Percentiles rank a stretch among this genome's conserved stretches.
Conservation (phyloP, 2,329 filamentous ascomycete species). For the Clonostachys rosea region DNA sequence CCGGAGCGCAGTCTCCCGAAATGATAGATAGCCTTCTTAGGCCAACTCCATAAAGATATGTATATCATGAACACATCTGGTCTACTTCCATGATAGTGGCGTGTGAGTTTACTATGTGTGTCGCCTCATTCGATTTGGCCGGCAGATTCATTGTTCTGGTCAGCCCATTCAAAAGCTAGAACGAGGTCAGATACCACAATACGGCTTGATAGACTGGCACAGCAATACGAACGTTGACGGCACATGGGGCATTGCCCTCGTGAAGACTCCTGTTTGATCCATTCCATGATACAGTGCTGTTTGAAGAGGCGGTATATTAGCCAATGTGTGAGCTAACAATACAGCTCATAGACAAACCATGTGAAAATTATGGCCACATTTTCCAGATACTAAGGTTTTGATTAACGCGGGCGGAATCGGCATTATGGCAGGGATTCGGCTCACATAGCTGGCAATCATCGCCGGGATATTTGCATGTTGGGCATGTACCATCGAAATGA, state of each 20-base stretch:
- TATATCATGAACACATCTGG: too few species aligned
- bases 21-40: background rate
- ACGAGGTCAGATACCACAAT: constrained; percentile 3
- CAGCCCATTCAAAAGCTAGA: constrained; percentile 34
- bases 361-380: constrained; percentile 97
- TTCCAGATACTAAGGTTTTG: constrained; percentile 70
- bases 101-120: too few species aligned
- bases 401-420: background rate
- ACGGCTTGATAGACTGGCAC: too few species aligned
- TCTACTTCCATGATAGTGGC: too few species aligned
- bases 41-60: too few species aligned
- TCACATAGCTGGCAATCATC: constrained; percentile 89
- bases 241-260: constrained; percentile 98
- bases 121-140: constrained; percentile 16
- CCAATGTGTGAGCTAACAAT: background rate
- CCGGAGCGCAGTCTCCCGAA: background rate
- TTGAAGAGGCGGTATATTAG: constrained; percentile 6
- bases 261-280: constrained; percentile 92
- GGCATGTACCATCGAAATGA: constrained; percentile 95
- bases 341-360: constrained; percentile 58
- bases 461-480: constrained; percentile 95
- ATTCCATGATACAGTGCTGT: constrained; percentile 91
- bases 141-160: constrained; percentile 23
- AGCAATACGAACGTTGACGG: constrained; percentile 64
- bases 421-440: constrained; percentile 20